Conservation (phyloP, 2,329 filamentous ascomycete species). For the Volutella citrinella region DNA sequence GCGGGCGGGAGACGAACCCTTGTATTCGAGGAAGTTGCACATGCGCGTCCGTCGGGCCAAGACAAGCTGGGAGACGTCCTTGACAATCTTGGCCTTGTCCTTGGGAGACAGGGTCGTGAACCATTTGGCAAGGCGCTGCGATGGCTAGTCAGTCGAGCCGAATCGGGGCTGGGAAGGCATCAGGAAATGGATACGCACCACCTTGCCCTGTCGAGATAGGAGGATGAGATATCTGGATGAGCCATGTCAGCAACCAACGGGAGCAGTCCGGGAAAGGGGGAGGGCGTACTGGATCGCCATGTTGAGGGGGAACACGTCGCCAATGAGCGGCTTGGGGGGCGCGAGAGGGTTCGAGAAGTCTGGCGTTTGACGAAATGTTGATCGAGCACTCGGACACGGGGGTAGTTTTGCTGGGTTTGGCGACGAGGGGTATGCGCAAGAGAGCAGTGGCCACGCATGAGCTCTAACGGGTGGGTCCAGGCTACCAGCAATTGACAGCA, state of each 20-base stretch:
- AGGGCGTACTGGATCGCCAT: slow-evolving; percentile 45
- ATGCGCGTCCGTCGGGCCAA: slow-evolving; percentile 94
- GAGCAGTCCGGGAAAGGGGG: slow-evolving; percentile 9
- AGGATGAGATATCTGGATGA: slow-evolving; percentile 84
- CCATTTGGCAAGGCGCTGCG: slow-evolving; percentile 96
- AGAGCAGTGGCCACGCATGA: no score
- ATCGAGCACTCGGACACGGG: no score
- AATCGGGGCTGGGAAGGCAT: slow-evolving; percentile 8
- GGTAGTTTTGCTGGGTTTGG: slow-evolving; percentile 28
- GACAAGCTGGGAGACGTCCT: slow-evolving; percentile 97
- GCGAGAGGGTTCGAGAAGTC: slow-evolving; percentile 12
- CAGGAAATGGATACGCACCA: slow-evolving; percentile 61
- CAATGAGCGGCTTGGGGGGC: slow-evolving; percentile 16
- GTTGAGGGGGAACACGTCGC: slow-evolving; percentile 21
- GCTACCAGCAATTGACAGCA: no score
- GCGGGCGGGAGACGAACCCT: slow-evolving; percentile 59
- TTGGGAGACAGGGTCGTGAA: slow-evolving; percentile 96
- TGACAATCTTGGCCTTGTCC: slow-evolving; percentile 99
- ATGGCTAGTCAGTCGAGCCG: slow-evolving; percentile 16
- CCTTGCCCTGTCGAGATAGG: slow-evolving; percentile 97
- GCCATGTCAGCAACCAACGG: slow-evolving; percentile 17
- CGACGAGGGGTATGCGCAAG: slow-evolving; percentile 28
- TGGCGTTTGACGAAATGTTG: slow-evolving; percentile 15
- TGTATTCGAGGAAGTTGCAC: slow-evolving; percentile 99
- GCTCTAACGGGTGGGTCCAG: no score